Base-by-base conservation (phyloP, 192 early-diverging fungal species). In the Gonapodya sp. region DNA sequence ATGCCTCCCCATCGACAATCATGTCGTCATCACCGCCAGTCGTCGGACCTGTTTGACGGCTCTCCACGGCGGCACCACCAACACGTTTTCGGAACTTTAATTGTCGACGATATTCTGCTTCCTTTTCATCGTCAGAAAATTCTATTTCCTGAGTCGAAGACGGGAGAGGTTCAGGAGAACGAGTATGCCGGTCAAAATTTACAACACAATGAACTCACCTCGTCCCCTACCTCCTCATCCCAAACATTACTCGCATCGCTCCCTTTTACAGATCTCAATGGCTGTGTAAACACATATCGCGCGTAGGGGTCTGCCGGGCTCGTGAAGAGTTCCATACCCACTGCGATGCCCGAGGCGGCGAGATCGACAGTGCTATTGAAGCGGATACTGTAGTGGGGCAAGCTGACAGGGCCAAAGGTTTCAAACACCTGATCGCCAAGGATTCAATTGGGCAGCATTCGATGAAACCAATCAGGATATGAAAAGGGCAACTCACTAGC, bases 61-160 rank as follows among this genome's bases (percentile, higher is more conserved):
- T 64, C 8, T 16, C 8, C 8, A 64, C 46, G 46, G 24, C 24
- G 46, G 2, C 75, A 33, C 31, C 34, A 33, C 75, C 75, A 34
- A 8, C 2, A 2, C 75, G 75, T 81, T 85, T 83, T 73, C 80
- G 81, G 36, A 86, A 86, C 79, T 91, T 90, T 24, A 86, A 36
- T 73, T 80, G 81, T 34, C 84, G 79, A 73, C 86, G 92, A 73
- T 89, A 85, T 73, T 90, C 87, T 78, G 82, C 81, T 82, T 98
- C 97, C 75, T 92, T 83, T 81, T 98, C 97, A 84, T 98, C 97
- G 84, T 98, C 97, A 18, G 96, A 97, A 83, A 97, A 98, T 81
- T 97, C 96, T 84, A 94, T 83, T 31, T 95, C 93, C 80, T 93
- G 79, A 18, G 33, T 80, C 14, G 18, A 34, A 24, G 37, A 18